Conservation (phyloP, 805 yeast species). For the Tetrapisispora nanseiensis region DNA sequence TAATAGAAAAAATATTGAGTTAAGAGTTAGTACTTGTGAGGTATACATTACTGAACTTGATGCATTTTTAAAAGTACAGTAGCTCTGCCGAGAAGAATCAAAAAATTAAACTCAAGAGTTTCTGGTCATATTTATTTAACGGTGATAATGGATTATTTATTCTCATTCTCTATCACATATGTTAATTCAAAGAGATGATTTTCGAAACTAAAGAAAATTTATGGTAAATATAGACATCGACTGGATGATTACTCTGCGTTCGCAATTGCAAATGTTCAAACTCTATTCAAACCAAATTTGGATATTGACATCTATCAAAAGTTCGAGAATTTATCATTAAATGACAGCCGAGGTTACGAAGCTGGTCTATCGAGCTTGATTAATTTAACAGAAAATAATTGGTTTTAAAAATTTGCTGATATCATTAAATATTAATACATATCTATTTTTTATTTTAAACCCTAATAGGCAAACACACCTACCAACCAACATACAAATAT, state of each 20-base stretch:
- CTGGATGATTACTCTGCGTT: neutral
- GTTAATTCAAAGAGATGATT: neutral
- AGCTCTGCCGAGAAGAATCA: neutral
- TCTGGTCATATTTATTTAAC: neutral
- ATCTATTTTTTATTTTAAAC: too few relatives aligned
- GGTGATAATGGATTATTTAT: constrained; percentile 1
- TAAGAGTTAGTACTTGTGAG: neutral
- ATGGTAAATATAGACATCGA: neutral
- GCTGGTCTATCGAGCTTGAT: too few relatives aligned
- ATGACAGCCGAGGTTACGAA: too few relatives aligned
- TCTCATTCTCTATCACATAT: constrained; percentile 1
- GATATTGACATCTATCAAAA: neutral
- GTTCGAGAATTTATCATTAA: neutral
- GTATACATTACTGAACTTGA: neutral
- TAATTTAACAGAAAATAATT: too few relatives aligned
- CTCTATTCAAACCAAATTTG: neutral
- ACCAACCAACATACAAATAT: too few relatives aligned
- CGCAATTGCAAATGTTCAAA: neutral
- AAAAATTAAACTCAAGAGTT: too few relatives aligned
- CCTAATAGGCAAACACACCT: too few relatives aligned
- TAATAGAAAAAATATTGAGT: neutral
- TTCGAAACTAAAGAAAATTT: neutral
- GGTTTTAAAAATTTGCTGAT: too few relatives aligned
- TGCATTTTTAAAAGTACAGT: neutral
- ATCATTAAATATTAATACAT: too few relatives aligned